Evolutionary conservation across 495 filamentous ascomycete genomes (phyloP).

Genomic region (Penicillium alfredii): DNA sequence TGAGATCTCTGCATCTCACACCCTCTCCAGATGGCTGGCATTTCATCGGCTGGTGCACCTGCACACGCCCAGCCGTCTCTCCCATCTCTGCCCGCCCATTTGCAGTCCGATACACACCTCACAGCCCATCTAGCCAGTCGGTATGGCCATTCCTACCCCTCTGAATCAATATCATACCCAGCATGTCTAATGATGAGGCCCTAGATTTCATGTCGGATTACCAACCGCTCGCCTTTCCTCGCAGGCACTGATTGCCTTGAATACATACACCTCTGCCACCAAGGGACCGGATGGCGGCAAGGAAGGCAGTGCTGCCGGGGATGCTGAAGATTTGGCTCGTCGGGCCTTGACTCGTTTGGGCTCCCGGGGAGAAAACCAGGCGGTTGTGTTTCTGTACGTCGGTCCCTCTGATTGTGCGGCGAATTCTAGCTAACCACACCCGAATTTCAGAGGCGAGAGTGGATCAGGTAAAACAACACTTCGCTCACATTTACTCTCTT

Average conservation of each 20-base stretch:
- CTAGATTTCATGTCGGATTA: conserved; percentile 74
- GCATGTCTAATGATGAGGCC: conserved; percentile 12
- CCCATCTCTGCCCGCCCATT: conserved; percentile 78
- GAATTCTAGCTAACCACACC: conserved; percentile 2
- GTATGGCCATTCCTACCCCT: conserved; percentile 18
- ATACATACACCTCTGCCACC: conserved; percentile 83
- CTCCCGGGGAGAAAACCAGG: conserved; percentile 85
- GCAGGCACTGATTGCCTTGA: conserved; percentile 81
- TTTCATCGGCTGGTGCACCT: conserved; percentile 30
- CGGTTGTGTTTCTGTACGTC: conserved; percentile 82
- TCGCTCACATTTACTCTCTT: conserved; percentile 77
- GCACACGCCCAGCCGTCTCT: conserved; percentile 87
- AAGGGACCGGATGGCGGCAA: conserved; percentile 85
- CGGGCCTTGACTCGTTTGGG: conserved; percentile 82
- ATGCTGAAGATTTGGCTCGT: conserved; percentile 82
- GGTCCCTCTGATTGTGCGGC: background rate
- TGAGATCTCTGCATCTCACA: conserved; percentile 15
- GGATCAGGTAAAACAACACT: conserved; percentile 94
- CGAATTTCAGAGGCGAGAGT: conserved; percentile 69
- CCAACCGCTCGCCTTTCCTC: conserved; percentile 85
- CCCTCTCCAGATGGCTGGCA: conserved; percentile 31
- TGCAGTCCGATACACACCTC: conserved; percentile 92
- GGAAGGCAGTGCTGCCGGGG: conserved; percentile 78
- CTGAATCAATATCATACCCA: background rate
- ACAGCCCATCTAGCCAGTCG: conserved; percentile 94